These are phyloP conservation scores for Dimargaris cristalligena DNA, from an alignment of 192 early-diverging fungal species.

Conservation along the genomic window DNA sequence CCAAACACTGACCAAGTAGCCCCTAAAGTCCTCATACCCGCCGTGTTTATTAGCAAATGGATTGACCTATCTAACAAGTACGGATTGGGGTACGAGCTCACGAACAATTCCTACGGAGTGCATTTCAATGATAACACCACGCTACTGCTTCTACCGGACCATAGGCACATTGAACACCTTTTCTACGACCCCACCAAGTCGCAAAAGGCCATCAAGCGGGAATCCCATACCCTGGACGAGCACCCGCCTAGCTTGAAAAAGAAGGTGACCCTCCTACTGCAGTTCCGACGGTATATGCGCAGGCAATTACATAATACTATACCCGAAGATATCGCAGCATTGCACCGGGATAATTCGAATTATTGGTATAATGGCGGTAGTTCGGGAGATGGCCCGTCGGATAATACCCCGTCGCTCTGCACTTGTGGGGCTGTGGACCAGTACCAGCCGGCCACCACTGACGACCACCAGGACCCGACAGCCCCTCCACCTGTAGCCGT, in stretches of 20 bases:
- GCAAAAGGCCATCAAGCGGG: slow-evolving; percentile 9
- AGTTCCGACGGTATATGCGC: slow-evolving; percentile 12
- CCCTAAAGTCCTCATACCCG: not conserved
- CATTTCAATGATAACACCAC: slow-evolving; percentile 82
- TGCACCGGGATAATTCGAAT: not conserved
- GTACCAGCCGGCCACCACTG: too few species aligned
- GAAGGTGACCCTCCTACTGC: slow-evolving; percentile 12
- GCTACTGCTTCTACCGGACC: slow-evolving; percentile 19
- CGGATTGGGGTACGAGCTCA: slow-evolving; percentile 75
- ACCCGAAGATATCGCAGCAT: not conserved
- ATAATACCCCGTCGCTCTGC: not conserved
- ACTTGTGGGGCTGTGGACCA: not conserved
- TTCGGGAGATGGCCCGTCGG: not conserved
- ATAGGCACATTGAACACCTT: slow-evolving; percentile 8
- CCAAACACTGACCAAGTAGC: too few species aligned
- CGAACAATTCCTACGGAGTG: slow-evolving; percentile 68
- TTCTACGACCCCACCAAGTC: slow-evolving; percentile 5
- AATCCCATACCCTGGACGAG: slow-evolving; percentile 9
- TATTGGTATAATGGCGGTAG: slow-evolving; percentile 1
- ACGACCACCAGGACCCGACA: not conserved
- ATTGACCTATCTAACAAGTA: slow-evolving; percentile 70
- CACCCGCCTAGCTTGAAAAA: slow-evolving; percentile 10
- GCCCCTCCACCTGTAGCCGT: too few species aligned
- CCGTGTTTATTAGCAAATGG: slow-evolving; percentile 74
- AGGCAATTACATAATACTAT: slow-evolving; percentile 1